These are phyloP conservation scores for Fusarium sp. DNA, from an alignment of 2,329 filamentous ascomycete species.

Conservation along the genomic window DNA sequence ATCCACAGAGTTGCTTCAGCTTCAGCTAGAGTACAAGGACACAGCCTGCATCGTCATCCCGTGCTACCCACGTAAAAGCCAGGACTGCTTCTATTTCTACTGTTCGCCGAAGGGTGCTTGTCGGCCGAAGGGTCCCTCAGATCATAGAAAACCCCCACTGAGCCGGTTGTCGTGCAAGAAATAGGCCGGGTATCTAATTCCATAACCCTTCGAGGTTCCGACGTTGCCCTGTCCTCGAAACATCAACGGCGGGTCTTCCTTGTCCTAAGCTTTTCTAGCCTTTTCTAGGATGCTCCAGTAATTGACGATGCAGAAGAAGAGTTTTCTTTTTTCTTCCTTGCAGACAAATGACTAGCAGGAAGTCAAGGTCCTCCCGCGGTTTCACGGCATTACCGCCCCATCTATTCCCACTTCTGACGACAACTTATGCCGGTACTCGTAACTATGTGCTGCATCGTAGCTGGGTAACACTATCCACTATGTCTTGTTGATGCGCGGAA, in stretches of 20 bases:
- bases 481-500: slow-evolving; percentile 6
- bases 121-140: slow-evolving; percentile 30
- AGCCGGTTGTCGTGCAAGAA: slow-evolving; percentile 12
- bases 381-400: slow-evolving; percentile 42
- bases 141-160: slow-evolving; percentile 26
- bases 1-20: slow-evolving; percentile 1
- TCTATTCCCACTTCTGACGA: slow-evolving; percentile 43
- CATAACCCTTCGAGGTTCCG: slow-evolving; percentile 1
- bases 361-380: slow-evolving; percentile 23
- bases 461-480: background rate
- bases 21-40: slow-evolving; percentile 18
- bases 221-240: slow-evolving; percentile 15
- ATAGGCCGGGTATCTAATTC: slow-evolving; percentile 17
- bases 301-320: slow-evolving; percentile 1
- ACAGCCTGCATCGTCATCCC: slow-evolving; percentile 24
- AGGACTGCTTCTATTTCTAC: slow-evolving; percentile 13
- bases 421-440: slow-evolving; percentile 42
- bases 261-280: slow-evolving; percentile 16
- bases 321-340: slow-evolving; percentile 30
- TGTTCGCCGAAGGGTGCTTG: slow-evolving; percentile 8
- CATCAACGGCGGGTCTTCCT: slow-evolving; percentile 18
- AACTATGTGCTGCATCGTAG: slow-evolving; percentile 5
- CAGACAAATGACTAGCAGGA: slow-evolving; percentile 2
- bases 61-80: slow-evolving; percentile 5
- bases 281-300: slow-evolving; percentile 8